These are phyloP conservation scores for Exutisphaerella laricina DNA, from an alignment of 2,329 filamentous ascomycete species.

Conservation along the genomic window DNA sequence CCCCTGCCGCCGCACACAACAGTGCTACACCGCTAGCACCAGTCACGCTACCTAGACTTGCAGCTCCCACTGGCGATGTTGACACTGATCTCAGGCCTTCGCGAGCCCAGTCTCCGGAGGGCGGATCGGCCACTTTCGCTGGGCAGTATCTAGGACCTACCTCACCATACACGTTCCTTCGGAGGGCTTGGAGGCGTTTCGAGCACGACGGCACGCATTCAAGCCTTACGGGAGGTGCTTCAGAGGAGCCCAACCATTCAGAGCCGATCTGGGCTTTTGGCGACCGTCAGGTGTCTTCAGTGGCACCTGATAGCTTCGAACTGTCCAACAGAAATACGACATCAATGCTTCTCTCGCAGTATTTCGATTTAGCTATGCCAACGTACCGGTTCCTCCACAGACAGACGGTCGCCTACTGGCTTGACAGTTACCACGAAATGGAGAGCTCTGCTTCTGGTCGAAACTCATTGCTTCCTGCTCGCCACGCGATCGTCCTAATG, in stretches of 20 bases:
- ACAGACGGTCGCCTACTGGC: conserved; percentile 39
- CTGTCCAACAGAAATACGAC: conserved; percentile 35
- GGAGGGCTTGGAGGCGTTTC: conserved; percentile 47
- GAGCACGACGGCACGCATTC: conserved; percentile 29
- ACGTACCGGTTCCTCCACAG: conserved; percentile 44
- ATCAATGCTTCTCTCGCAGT: conserved; percentile 33
- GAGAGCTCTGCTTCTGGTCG: conserved; percentile 34
- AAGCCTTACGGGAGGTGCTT: conserved; percentile 4
- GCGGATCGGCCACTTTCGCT: conserved; percentile 13
- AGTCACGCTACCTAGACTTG: background rate
- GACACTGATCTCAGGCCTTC: conserved; percentile 11
- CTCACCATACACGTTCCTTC: conserved; percentile 38
- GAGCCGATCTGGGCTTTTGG: conserved; percentile 48
- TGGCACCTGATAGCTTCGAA: conserved; percentile 37
- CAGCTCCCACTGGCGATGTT: conserved; percentile 3
- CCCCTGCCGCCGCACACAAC: conserved; percentile 32
- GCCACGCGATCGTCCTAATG: conserved; percentile 47
- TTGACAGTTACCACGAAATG: conserved; percentile 44
- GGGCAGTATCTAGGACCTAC: conserved; percentile 28
- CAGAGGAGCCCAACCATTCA: conserved; percentile 32
- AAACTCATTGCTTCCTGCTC: conserved; percentile 39
- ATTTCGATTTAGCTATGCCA: conserved; percentile 42
- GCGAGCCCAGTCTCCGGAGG: conserved; percentile 18
- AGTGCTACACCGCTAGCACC: conserved; percentile 4
- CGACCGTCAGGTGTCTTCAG: conserved; percentile 42